Evolutionary conservation across 192 early-diverging fungal species (phyloP), one percentile per base, ranked within the genome.

Genomic region (Umbelopsis isabellina): DNA sequence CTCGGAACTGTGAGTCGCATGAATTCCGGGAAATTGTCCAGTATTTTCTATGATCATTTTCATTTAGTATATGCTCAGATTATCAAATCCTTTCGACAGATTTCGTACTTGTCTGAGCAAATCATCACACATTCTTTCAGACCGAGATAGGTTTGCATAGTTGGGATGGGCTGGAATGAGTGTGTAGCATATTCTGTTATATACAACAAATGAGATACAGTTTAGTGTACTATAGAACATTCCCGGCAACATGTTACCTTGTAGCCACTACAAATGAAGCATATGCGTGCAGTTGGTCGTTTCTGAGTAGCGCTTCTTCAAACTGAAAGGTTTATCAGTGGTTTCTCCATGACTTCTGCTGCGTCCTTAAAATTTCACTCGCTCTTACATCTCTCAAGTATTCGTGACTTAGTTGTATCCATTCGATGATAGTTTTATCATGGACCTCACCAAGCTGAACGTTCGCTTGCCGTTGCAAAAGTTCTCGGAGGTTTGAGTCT

Each of bases 341-440:
- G 6, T 4, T 10, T 1, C 10, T 41, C 1, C 6, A 41, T 41
- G 2, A 41, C 37, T 41, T 51, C 27, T 27, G 27, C 27, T 27
- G 27, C 27, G 27, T 30, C 27, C 11, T 11, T 11, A 33, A 30
- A 30, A 18, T 6, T 35, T 3, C 18, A 7, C 18, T 12, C 21
- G 27, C 18, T 1, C 55, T 61, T 35, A 61, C 55, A 61, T 61
- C 55, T 16, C 55, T 25, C 55, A 61, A 35, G 13, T 61, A 61
- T 18, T 61, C 55, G 33, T 61, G 12, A 7, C 27, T 25, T 12
- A 35, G 30, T 18, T 61, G 27, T 35, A 61, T 61, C 55, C 55
- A 61, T 25, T 61, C 55, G 27, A 1, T 13, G 15, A 61, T 61
- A 16, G 30, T 35, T 35, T 61, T 61, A 8, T 15, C 30, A 1